Base-by-base conservation (phyloP, 2,329 filamentous ascomycete genomes). In the Trichoderma lentiforme region DNA sequence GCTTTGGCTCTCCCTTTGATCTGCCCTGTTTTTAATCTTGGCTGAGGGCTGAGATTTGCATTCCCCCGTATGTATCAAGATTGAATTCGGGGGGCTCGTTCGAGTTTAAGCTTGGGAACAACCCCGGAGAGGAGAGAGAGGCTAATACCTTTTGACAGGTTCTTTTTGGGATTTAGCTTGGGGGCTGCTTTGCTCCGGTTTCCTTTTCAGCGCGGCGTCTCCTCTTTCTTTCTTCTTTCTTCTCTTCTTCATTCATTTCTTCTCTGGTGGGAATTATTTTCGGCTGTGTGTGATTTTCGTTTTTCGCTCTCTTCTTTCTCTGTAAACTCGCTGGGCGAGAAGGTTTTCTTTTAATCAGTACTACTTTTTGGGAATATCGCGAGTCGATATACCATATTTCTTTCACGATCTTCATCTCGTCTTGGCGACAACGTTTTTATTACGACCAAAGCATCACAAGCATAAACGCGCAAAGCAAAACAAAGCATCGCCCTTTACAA, bases 241-340 rank as follows among this genome's bases (percentile, higher is more conserved):
- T 72, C 28, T 70, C 21, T 65, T 43, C 39, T 58, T 64, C 24
- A 70, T 66, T 72, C 70, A 28, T 64, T 72, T 64, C 64, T 58
- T 70, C 28, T 56, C 26, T 47, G 36, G 57, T 56, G 66, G 36
- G 15, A 12, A 12, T 43, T 34, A 30, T 34, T 60, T 53, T 47
- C 9, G 8, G 36, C 15, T 60, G 57, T 43, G 43, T 71, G 30
- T 47, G 15, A 34, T 43, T 43, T 64, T 56, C 18, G 39, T 39
- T 66, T 36, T 66, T 26, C 43, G 11, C 21, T 57, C 21, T 39
- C 3, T 63, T n/a, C 14, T 56, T 56, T 39, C 26, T 58, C 2
- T 24, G 21, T 63, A 36, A 39, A 66, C 66, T 72, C 71, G 71
- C 71, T 72, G 71, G 71, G 71, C 71, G 66, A 72, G 70, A 62